These are phyloP conservation scores for Senna tora DNA, from an alignment of 306 rosid genomes.

Conservation along the genomic window DNA sequence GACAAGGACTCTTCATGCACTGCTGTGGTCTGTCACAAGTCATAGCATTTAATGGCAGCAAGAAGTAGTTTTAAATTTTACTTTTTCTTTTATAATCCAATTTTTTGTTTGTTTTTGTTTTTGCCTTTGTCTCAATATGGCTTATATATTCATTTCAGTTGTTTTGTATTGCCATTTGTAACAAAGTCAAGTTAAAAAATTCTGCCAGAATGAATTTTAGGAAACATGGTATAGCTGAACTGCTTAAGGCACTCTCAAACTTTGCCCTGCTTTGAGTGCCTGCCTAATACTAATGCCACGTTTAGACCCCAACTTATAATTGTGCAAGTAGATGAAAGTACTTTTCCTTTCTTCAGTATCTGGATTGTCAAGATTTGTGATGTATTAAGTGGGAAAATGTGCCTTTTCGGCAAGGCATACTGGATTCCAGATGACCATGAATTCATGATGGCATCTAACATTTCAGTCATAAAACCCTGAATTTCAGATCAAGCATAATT, in stretches of 20 bases:
- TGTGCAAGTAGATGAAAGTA: neutral
- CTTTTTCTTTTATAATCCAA: neutral
- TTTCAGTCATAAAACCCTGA: too few species aligned
- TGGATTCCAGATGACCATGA: neutral
- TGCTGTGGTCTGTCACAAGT: constrained; percentile 74
- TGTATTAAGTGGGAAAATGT: neutral
- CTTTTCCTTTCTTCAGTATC: neutral
- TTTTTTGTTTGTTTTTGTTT: neutral
- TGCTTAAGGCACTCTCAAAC: neutral
- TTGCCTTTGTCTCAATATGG: neutral
- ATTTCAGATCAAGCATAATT: neutral
- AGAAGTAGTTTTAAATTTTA: constrained; percentile 32
- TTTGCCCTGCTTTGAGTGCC: neutral
- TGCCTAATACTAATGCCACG: neutral
- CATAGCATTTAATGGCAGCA: constrained; percentile 53
- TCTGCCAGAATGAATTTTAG: neutral
- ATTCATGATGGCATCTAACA: neutral
- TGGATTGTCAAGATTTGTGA: neutral
- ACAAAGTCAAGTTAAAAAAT: constrained; percentile 30
- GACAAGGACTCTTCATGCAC: constrained; percentile 74
- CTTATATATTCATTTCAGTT: constrained; percentile 35
- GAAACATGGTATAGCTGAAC: neutral
- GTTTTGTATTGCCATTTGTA: constrained; percentile 34
- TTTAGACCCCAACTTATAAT: neutral
- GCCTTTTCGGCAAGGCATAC: neutral